Conservation (phyloP, 2,329 filamentous ascomycete genomes). For the Botrytis cinerea region DNA sequence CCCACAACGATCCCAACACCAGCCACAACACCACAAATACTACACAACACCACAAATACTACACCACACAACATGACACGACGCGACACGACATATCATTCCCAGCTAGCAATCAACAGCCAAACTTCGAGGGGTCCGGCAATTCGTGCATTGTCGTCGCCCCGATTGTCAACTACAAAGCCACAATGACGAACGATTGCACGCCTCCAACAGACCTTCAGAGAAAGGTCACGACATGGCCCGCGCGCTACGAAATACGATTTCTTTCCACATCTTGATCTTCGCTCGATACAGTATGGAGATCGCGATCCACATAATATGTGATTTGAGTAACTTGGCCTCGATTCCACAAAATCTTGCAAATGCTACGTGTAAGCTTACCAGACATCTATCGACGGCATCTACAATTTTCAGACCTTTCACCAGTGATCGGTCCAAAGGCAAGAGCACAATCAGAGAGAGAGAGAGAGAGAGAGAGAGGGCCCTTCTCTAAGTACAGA, state of each 20-base stretch:
- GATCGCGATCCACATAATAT: background rate
- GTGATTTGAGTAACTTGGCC: background rate
- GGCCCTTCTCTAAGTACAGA: background rate
- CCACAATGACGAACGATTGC: slow-evolving; percentile 10
- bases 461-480: background rate
- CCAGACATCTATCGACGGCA: background rate
- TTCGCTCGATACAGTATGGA: background rate
- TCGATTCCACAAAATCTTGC: background rate
- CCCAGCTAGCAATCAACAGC: background rate
- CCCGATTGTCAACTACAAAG: background rate
- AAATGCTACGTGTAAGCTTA: background rate
- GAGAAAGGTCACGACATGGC: background rate
- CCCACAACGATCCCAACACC: background rate
- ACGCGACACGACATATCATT: background rate
- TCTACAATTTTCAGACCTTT: background rate
- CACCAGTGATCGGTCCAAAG: background rate
- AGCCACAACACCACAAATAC: background rate
- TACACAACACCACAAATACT: too few relatives aligned
- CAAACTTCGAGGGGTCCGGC: background rate
- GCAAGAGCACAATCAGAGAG: background rate
- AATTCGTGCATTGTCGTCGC: background rate
- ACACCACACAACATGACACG: too few relatives aligned
- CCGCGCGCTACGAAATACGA: slow-evolving; percentile 18
- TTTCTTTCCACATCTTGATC: background rate
- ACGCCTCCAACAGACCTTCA: background rate